phyloP scores from a whole-genome alignment of 140 eudicot genomes.

The Ambrosia hybrid region DNA sequence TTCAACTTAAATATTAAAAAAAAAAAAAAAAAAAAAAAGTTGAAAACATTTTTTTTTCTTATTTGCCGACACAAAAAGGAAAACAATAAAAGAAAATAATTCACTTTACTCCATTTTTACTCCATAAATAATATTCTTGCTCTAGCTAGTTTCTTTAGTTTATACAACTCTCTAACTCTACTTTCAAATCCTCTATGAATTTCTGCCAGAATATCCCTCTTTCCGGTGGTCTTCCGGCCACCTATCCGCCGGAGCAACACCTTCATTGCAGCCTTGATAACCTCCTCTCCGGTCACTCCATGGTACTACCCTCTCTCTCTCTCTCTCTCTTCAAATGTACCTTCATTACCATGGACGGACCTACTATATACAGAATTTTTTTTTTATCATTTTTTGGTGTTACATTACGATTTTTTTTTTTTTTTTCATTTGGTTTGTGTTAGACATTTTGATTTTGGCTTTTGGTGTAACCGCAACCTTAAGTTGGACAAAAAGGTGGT shows the following conservation, averaged over 20 bases:
- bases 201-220: constrained; percentile 40
- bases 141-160: constrained; percentile 10
- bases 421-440: too few species aligned
- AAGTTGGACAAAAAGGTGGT: too few species aligned
- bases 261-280: constrained; percentile 47
- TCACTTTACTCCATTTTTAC: constrained; percentile 14
- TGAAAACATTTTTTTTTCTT: neutral
- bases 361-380: too few species aligned
- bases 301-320: constrained; percentile 10
- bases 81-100: neutral
- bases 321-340: neutral
- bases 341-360: neutral
- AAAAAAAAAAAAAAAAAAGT: too few species aligned
- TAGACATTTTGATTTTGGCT: too few species aligned
- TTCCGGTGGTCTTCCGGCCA: constrained; percentile 42
- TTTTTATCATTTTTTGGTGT: too few species aligned
- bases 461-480: too few species aligned
- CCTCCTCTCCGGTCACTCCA: constrained; percentile 44
- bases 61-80: constrained; percentile 35
- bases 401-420: too few species aligned
- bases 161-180: neutral
- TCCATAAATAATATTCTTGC: constrained; percentile 34
- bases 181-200: constrained; percentile 27
- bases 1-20: neutral
- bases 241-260: constrained; percentile 41